Evolutionary conservation across 169 alveolate species (phyloP), one percentile per base, ranked within the genome.

Genomic region (Plasmodium malariae): DNA sequence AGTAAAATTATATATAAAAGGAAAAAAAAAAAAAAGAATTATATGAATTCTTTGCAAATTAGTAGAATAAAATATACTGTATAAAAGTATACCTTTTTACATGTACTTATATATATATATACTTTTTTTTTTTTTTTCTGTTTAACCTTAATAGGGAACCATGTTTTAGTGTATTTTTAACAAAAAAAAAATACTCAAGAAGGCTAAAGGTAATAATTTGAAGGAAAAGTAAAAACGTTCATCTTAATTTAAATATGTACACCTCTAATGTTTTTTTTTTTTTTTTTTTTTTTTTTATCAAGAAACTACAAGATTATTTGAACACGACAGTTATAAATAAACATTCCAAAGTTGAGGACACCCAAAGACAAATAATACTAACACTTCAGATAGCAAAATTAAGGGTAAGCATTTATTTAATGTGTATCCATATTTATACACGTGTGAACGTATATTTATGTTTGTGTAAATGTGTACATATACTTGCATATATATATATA

Each of bases 251-350:
- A 45, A 19, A 60, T 51, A 9, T 34, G 21, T 21, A 65, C 11
- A 32, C n/a, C 24, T 26, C 21, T 78, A 30, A 26, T 19, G 14
- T 36, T 59, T 62, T 78, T 32, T 78, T 45, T 62, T 43, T 65
- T 78, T 7, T 62, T 37, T 78, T 1, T 62, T 37, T 4, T 55
- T 34, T 69, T 36, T 26, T 70, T 17, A 7, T 37, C 14, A 37
- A 80, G 90, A 80, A 80, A 80, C 54, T 80, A 21, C 90, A 80
- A 80, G 90, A 80, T 71, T 80, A 80, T 70, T 54, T 80, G 32
- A 80, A 80, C 71, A 80, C 85, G 62, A 68, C 90, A 5, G 72
- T 80, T 67, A 83, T 80, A 80, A 63, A 80, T 80, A 80, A 80
- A 55, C 90, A 80, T 59, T 67, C 90, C 9, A 80, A 32, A 67